Evolutionary conservation across 176 grass and related monocot species (phyloP).

Genomic region (Zoysia pacifica): DNA sequence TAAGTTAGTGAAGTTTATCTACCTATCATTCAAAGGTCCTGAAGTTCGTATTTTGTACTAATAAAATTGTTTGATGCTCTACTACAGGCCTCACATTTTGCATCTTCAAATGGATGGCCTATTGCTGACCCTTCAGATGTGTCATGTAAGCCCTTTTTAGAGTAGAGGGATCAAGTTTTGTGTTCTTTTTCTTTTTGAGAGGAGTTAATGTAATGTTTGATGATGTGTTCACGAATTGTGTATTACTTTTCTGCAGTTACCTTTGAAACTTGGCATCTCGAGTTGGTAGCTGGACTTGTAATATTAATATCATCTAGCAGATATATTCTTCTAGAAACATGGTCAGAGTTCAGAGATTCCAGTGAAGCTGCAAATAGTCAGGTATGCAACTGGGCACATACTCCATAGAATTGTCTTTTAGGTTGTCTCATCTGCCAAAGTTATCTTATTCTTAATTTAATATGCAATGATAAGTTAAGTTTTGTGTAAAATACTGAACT

Average conservation of each 20-base stretch:
- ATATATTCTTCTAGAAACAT: slow-evolving; percentile 69
- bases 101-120: slow-evolving; percentile 59
- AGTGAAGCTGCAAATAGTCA: slow-evolving; percentile 82
- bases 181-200: neutral
- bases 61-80: neutral
- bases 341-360: slow-evolving; percentile 86
- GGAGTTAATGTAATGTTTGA: neutral
- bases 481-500: neutral
- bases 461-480: slow-evolving; percentile 11
- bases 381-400: slow-evolving; percentile 56
- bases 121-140: slow-evolving; percentile 55
- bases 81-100: slow-evolving; percentile 62
- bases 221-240: neutral
- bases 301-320: slow-evolving; percentile 66
- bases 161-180: slow-evolving; percentile 2
- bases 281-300: slow-evolving; percentile 67
- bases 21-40: neutral
- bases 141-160: slow-evolving; percentile 51
- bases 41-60: neutral
- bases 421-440: neutral
- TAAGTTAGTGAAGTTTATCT: slow-evolving; percentile 27
- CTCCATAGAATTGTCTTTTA: neutral
- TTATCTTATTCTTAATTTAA: neutral
- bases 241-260: slow-evolving; percentile 54
- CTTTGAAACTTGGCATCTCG: slow-evolving; percentile 85